These are phyloP conservation scores for Stagonosporopsis chrysanthemi DNA, from an alignment of 2,329 filamentous ascomycete species.

Conservation along the genomic window DNA sequence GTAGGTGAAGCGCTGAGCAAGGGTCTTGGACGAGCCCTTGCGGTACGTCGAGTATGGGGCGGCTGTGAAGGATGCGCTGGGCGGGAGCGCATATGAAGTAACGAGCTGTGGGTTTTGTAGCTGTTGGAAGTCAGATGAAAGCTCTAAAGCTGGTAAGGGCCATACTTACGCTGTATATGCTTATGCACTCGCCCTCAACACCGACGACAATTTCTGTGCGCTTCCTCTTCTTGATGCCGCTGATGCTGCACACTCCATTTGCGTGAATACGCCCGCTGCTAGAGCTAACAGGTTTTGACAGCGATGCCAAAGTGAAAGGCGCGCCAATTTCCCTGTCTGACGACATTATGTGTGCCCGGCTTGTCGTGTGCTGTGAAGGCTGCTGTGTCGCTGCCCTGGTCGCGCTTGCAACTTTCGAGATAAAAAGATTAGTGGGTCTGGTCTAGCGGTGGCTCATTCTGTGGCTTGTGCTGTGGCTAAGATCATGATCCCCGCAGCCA, in stretches of 20 bases:
- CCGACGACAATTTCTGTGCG: slow-evolving; percentile 67
- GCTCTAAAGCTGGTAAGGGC: slow-evolving; percentile 1
- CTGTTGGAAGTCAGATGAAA: slow-evolving; percentile 46
- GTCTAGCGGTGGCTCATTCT: slow-evolving; percentile 8
- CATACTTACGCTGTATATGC: slow-evolving; percentile 66
- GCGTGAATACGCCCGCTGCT: slow-evolving; percentile 52
- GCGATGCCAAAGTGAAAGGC: slow-evolving; percentile 53
- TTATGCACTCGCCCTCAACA: slow-evolving; percentile 67
- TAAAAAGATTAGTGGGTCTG: slow-evolving; percentile 8
- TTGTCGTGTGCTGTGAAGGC: slow-evolving; percentile 24
- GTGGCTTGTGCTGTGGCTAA: background rate
- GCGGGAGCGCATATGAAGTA: slow-evolving; percentile 68
- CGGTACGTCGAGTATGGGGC: slow-evolving; percentile 66
- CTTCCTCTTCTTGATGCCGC: slow-evolving; percentile 66
- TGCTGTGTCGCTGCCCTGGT: slow-evolving; percentile 30
- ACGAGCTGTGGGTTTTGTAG: slow-evolving; percentile 67
- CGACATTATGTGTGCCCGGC: slow-evolving; percentile 48
- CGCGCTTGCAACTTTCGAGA: slow-evolving; percentile 24
- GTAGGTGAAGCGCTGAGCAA: slow-evolving; percentile 64
- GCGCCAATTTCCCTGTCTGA: slow-evolving; percentile 46
- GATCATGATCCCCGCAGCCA: background rate
- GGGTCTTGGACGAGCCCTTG: slow-evolving; percentile 54
- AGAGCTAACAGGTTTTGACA: slow-evolving; percentile 54
- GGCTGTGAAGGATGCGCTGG: slow-evolving; percentile 64
- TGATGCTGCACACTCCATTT: slow-evolving; percentile 61